These are phyloP conservation scores for Xylaria sp. DNA, from an alignment of 495 filamentous ascomycete genomes.

Conservation along the genomic window DNA sequence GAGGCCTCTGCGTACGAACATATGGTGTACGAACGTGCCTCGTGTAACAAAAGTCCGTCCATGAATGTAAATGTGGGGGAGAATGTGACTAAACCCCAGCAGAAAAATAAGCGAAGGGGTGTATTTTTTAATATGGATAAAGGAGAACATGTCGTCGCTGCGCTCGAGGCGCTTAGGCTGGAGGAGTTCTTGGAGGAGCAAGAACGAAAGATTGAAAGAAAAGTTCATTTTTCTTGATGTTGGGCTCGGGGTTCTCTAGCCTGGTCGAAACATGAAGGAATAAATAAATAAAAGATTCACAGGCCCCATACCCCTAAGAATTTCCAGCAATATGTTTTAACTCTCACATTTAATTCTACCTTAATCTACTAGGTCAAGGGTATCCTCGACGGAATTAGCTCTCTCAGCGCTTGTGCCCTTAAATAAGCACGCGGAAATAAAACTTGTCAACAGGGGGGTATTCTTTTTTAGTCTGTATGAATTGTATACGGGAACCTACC, in stretches of 20 bases:
- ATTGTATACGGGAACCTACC: no score
- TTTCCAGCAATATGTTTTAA: no score
- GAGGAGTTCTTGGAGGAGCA: constrained; percentile 8
- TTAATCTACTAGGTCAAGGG: no score
- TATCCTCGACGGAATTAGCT: no score
- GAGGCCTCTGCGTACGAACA: neutral
- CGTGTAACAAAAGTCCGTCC: neutral
- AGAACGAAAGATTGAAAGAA: neutral
- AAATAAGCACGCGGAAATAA: no score
- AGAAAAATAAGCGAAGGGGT: neutral
- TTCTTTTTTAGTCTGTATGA: no score
- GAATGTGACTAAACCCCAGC: neutral
- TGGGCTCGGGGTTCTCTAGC: neutral
- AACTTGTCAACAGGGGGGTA: no score
- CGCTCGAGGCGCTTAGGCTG: constrained; percentile 18
- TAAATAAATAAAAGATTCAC: no score
- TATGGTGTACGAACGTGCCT: constrained; percentile 1
- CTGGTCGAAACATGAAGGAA: no score
- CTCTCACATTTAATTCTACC: no score
- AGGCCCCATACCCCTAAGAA: no score
- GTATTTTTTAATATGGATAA: neutral
- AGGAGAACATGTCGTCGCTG: neutral
- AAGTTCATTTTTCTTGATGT: neutral
- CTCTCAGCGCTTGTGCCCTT: no score
- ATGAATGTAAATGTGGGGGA: neutral